phyloP scores from a whole-genome alignment of 345 rosid species.

The Boechera stricta region DNA sequence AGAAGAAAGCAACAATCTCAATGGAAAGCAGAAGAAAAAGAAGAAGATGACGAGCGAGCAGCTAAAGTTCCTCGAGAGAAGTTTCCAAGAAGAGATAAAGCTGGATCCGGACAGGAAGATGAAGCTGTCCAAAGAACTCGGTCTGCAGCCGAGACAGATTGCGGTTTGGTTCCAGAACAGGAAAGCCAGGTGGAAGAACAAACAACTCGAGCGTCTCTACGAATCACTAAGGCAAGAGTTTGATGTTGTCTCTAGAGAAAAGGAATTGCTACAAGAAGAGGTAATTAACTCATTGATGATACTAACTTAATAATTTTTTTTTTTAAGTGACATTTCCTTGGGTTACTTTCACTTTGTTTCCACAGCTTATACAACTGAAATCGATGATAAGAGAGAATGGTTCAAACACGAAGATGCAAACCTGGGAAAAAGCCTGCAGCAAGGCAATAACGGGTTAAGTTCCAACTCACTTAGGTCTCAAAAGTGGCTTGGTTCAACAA shows the following conservation, averaged over 20 bases:
- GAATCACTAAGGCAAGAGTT: slow-evolving; percentile 71
- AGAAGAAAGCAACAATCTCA: slow-evolving; percentile 47
- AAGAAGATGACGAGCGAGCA: slow-evolving; percentile 75
- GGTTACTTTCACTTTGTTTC: slow-evolving; percentile 5
- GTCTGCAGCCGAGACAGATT: slow-evolving; percentile 86
- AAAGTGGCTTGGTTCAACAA: too few relatives aligned
- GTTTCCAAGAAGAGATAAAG: slow-evolving; percentile 87
- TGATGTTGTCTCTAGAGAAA: slow-evolving; percentile 67
- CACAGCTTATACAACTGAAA: slow-evolving; percentile 38
- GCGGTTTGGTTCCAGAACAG: slow-evolving; percentile 96
- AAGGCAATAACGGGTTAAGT: neutral
- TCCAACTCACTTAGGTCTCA: neutral
- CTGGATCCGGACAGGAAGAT: slow-evolving; percentile 80
- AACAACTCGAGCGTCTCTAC: slow-evolving; percentile 79
- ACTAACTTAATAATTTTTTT: neutral
- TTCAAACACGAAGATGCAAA: slow-evolving; percentile 26
- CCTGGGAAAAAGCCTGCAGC: slow-evolving; percentile 6
- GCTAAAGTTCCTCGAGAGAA: slow-evolving; percentile 71
- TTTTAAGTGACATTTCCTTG: neutral
- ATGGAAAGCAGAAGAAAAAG: slow-evolving; percentile 60
- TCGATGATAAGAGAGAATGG: slow-evolving; percentile 26
- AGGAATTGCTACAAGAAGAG: slow-evolving; percentile 83
- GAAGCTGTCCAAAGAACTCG: slow-evolving; percentile 80
- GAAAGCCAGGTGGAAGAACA: slow-evolving; percentile 88
- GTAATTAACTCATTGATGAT: slow-evolving; percentile 37